Base-by-base conservation (phyloP, 1,284 basidiomycete genomes). In the Malassezia caprae region DNA sequence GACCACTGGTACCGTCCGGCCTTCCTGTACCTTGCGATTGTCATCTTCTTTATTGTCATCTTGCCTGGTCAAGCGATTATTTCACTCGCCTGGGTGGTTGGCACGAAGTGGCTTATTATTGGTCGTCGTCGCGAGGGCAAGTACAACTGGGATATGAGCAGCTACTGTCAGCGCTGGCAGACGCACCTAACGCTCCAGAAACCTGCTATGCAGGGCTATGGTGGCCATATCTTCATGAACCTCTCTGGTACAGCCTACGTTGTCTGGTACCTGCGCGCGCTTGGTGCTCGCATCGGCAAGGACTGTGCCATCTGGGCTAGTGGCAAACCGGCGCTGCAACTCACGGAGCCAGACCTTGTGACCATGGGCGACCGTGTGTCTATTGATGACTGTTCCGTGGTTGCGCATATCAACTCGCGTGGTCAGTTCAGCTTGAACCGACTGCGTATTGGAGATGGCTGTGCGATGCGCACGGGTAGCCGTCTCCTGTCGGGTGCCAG, bases 91-190 rank as follows among this genome's bases (percentile, higher is more conserved):
- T 74, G 72, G 72, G 64, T 68, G 30, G 63, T 74, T 39, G 61
- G 39, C 3, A 73, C 72, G 34, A 74, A 74, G 53, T 74, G 72
- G 72, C 58, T 64, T 1, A 53, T 74, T 23, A 74, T 74, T 51
- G 72, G 72, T 19, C 62, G 70, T 7, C 61, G 72, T 44, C 64
- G 67, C 35, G 72, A 74, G 48, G 72, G 72, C n/a, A 64, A 70
- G 34, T 74, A 72, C 63, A 71, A 74, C 49, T 74, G 72, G 72
- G 70, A 74, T 61, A 69, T 67, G 64, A 73, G 69, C 50, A 69
- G 65, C 54, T 74, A 74, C 59, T 74, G 72, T 47, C 72, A 74
- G 56, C 65, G 72, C 24, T 74, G 72, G 72, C 72, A 74, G 59
- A 60, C 69, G 17, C 72, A 74, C 46, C 61, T 74, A 8, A 65